These are phyloP conservation scores for Microthyrium microscopicum DNA, from an alignment of 2,329 filamentous ascomycete genomes.

Conservation along the genomic window DNA sequence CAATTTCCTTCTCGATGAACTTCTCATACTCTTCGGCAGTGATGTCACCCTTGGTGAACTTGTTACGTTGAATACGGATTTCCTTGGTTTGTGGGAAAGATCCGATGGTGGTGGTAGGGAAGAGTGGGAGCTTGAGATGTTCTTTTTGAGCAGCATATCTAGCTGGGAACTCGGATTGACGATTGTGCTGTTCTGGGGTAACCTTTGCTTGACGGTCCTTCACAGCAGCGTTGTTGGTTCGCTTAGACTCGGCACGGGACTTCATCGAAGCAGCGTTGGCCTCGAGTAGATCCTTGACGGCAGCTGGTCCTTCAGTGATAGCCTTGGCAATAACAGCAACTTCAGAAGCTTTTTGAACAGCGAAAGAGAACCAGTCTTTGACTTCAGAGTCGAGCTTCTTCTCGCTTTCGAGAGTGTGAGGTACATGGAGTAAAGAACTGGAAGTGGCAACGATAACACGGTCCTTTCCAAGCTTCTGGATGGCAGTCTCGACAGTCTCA, in stretches of 20 bases:
- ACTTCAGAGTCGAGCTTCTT: constrained; percentile 94
- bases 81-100: constrained; percentile 99
- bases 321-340: constrained; percentile 92
- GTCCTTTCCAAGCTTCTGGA: constrained; percentile 94
- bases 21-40: constrained; percentile 83
- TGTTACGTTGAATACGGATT: constrained; percentile 91
- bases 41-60: constrained; percentile 98
- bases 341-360: constrained; percentile 82
- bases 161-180: constrained; percentile 72
- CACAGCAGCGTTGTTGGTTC: constrained; percentile 93
- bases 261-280: constrained; percentile 92
- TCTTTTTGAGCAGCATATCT: constrained; percentile 82
- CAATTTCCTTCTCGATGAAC: constrained; percentile 99
- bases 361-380: constrained; percentile 97
- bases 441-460: constrained; percentile 94
- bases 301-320: constrained; percentile 76
- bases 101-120: constrained; percentile 98
- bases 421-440: constrained; percentile 93
- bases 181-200: constrained; percentile 71
- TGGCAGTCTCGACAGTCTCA: constrained; percentile 70
- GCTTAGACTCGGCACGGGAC: constrained; percentile 76
- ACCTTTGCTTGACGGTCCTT: constrained; percentile 92
- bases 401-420: constrained; percentile 94
- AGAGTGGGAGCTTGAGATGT: constrained; percentile 83
- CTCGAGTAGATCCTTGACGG: constrained; percentile 78